Evolutionary conservation across 1,139 yeast genomes (phyloP).

Genomic region (Arxiozyma heterogenica): DNA sequence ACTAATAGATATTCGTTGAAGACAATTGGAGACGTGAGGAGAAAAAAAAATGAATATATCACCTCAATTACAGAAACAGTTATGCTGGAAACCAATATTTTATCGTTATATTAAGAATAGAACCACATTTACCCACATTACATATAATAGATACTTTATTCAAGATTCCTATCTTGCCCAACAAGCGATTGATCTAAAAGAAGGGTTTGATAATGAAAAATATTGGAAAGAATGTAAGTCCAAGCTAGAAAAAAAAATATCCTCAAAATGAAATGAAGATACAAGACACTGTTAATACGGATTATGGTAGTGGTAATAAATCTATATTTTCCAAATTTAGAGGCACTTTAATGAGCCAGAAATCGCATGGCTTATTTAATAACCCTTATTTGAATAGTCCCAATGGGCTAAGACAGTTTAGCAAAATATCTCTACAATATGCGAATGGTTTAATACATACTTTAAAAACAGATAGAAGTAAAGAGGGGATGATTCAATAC

Average conservation of each 20-base stretch:
- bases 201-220: conserved; percentile 20
- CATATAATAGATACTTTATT: neutral
- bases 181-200: conserved; percentile 5
- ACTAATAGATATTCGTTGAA: neutral
- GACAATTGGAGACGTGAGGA: neutral
- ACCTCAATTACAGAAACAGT: neutral
- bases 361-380: conserved; percentile 54
- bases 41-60: neutral
- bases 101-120: neutral
- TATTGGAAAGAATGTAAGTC: conserved; percentile 12
- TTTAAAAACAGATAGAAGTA: conserved; percentile 42
- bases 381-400: conserved; percentile 65
- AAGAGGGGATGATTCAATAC: conserved; percentile 43
- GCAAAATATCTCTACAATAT: conserved; percentile 48
- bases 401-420: conserved; percentile 59
- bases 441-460: conserved; percentile 55
- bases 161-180: neutral
- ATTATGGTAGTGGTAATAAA: neutral
- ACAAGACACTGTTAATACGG: neutral
- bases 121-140: conserved; percentile 1
- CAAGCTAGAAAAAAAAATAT: neutral
- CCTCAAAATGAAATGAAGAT: neutral
- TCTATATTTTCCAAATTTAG: conserved; percentile 1
- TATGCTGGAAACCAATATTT: neutral
- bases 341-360: conserved; percentile 11